These are phyloP conservation scores for Alternaria viburni DNA, from an alignment of 2,329 filamentous ascomycete species.

Conservation along the genomic window DNA sequence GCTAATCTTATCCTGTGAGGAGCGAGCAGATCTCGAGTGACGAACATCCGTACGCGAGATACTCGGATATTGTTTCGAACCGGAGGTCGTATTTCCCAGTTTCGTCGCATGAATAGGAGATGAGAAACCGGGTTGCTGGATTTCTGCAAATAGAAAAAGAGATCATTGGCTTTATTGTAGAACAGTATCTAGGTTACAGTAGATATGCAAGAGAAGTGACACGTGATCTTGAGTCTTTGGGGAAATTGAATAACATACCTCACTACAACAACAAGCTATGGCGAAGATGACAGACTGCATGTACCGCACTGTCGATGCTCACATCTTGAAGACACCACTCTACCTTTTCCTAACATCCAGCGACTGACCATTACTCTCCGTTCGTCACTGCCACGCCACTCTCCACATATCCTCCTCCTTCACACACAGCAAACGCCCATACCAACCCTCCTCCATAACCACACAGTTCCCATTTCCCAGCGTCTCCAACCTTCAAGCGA, in stretches of 20 bases:
- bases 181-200: background rate
- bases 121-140: background rate
- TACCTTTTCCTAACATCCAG: background rate
- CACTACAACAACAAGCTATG: too few species aligned
- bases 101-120: background rate
- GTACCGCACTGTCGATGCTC: accelerated
- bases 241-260: too few species aligned
- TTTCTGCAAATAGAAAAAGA: too few species aligned
- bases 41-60: too few species aligned
- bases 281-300: background rate
- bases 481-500: accelerated
- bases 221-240: background rate
- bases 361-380: background rate
- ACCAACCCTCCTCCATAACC: background rate
- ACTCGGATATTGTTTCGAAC: background rate
- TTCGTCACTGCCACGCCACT: background rate
- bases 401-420: background rate
- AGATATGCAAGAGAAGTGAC: background rate
- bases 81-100: background rate
- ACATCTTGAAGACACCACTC: background rate
- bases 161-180: background rate
- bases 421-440: background rate
- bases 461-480: too few species aligned
- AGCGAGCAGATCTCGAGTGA: too few species aligned
- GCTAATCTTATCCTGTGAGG: background rate